phyloP scores from a whole-genome alignment of 352 stramenopile genomes.

The Phytophthora megakarya region DNA sequence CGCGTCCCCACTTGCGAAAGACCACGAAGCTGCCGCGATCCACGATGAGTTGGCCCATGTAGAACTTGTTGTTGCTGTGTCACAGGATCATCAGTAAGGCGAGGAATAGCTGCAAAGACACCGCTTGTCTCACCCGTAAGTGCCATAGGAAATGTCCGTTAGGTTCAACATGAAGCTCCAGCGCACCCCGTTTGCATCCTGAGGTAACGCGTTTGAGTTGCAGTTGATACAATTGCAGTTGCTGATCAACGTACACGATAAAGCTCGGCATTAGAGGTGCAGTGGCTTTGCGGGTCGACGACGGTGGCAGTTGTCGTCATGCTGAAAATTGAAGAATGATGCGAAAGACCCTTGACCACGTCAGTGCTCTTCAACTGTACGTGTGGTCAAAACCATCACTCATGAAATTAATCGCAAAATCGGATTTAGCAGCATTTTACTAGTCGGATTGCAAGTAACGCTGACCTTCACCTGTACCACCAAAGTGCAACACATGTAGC shows the following conservation, averaged over 20 bases:
- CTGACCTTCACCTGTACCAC: neutral
- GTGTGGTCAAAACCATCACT: conserved; percentile 7
- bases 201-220: neutral
- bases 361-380: neutral
- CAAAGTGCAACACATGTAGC: neutral
- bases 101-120: neutral
- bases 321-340: conserved; percentile 32
- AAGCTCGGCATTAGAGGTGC: conserved; percentile 26
- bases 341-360: conserved; percentile 14
- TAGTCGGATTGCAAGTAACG: neutral
- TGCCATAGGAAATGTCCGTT: conserved; percentile 62
- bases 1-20: conserved; percentile 72
- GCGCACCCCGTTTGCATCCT: conserved; percentile 56
- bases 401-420: neutral
- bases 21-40: conserved; percentile 47
- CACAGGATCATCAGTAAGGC: conserved; percentile 1
- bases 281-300: conserved; percentile 33
- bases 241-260: conserved; percentile 30
- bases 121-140: conserved; percentile 42
- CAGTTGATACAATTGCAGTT: neutral
- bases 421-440: neutral
- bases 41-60: conserved; percentile 69
- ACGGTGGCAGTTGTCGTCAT: conserved; percentile 34
- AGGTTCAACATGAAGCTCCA: conserved; percentile 79
- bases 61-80: conserved; percentile 79